Base-by-base conservation (phyloP, 768 basidiomycete species). In the Sporobolomyces pararoseus region DNA sequence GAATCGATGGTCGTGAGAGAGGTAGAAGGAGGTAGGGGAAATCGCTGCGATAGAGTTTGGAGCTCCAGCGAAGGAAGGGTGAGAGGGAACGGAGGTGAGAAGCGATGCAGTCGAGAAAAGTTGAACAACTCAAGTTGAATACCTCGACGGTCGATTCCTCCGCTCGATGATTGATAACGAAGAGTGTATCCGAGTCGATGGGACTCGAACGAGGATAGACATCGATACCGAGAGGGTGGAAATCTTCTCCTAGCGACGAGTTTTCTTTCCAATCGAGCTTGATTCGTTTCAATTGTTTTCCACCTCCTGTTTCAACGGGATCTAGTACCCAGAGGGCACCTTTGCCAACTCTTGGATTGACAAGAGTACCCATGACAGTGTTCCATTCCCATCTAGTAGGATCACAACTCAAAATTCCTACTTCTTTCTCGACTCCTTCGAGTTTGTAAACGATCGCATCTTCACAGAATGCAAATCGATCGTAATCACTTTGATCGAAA, bases 1-100 rank as follows among this genome's bases (percentile, higher is more conserved):
- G 75, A 88, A 77, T 42, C 84, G 78, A 75, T 90, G 89, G 77
- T 90, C 89, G 76, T 90, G 87, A 49, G 84, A 84, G 57, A 89
- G 83, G 75, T 86, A 89, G 78, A 90, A 89, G 25, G 39, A 52
- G 44, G 52, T 32, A 10, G 25, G 32, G 2, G 42, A 25, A 17
- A 21, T 1, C 1, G 88, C 78, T 23, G 87, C 85, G 67, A 90
- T 77, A 4, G 86, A 81, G 76, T 90, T 90, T 32, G 88, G 86
- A 14, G 88, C 82, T 35, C 86, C 78, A 73, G 89, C 86, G 62
- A 83, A 44, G 31, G 53, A 83, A 6, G 82, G 82, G 21, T 85
- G 84, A 79, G 51, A 89, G 81, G 13, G 88, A 89, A 71, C 85
- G 85, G 37, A 88, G 77, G 79, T 88, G 81, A 12, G 72, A 82